These are phyloP conservation scores for Mimosa bimucronata DNA, from an alignment of 306 rosid genomes.

Conservation along the genomic window DNA sequence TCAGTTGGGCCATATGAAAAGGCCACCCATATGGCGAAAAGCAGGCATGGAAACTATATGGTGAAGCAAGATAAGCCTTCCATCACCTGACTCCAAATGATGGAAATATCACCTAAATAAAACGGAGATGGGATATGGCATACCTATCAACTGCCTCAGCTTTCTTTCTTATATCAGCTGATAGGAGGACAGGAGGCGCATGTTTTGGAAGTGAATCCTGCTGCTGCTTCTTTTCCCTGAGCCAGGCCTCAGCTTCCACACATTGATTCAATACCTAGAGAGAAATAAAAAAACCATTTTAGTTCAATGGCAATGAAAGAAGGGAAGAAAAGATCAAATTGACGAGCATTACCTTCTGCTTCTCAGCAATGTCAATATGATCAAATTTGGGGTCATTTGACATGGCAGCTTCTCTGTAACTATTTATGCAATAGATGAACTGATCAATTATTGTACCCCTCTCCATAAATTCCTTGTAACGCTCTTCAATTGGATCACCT, in stretches of 20 bases:
- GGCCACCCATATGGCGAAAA: not conserved
- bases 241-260: conserved; percentile 89
- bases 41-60: not conserved
- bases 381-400: conserved; percentile 76
- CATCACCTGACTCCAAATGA: not conserved
- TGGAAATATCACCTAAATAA: not conserved
- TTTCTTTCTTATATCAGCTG: conserved; percentile 81
- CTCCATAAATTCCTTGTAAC: conserved; percentile 69
- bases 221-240: conserved; percentile 76
- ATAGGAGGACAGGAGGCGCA: conserved; percentile 70
- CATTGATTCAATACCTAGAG: conserved; percentile 77
- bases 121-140: conserved; percentile 13
- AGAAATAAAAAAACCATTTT: not conserved
- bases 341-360: conserved; percentile 62
- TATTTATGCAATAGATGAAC: conserved; percentile 57
- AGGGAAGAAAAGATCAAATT: not conserved
- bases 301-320: not conserved
- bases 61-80: not conserved
- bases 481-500: conserved; percentile 91
- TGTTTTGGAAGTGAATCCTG: conserved; percentile 81
- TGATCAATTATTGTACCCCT: conserved; percentile 77
- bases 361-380: conserved; percentile 82
- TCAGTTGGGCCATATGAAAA: not conserved
- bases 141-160: conserved; percentile 89
- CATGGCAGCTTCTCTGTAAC: conserved; percentile 83